A percentile compares a stretch with the other conserved stretches of the same genome.
These are phyloP conservation scores for Penicillium coprophilum DNA, from an alignment of 495 filamentous ascomycete species.

Conservation along the genomic window DNA sequence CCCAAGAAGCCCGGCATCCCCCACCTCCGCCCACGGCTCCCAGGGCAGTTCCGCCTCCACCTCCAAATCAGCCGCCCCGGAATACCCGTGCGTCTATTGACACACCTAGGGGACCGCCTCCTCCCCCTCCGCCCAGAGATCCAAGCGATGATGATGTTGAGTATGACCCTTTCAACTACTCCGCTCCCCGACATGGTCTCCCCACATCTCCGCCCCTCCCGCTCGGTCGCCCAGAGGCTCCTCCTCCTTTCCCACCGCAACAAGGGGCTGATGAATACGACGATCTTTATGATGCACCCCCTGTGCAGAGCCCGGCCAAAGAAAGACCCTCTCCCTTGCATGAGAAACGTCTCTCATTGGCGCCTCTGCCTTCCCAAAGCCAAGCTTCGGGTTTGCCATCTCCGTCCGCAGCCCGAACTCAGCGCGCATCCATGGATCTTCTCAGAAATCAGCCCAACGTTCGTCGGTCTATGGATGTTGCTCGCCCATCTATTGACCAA, in stretches of 20 bases:
- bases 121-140: constrained; percentile 47
- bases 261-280: constrained; percentile 42
- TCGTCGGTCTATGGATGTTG: constrained; percentile 72
- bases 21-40: constrained; percentile 60
- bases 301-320: constrained; percentile 45
- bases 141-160: constrained; percentile 62
- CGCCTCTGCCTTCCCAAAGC: constrained; percentile 31
- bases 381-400: constrained; percentile 44
- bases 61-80: constrained; percentile 50
- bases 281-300: constrained; percentile 54
- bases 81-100: constrained; percentile 58
- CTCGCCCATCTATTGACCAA: constrained; percentile 65
- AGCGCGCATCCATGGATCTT: constrained; percentile 70
- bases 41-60: constrained; percentile 54
- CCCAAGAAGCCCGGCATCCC: constrained; percentile 51
- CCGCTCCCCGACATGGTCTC: constrained; percentile 45
- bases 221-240: constrained; percentile 28
- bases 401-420: constrained; percentile 43
- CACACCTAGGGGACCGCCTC: constrained; percentile 68
- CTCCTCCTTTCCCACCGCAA: constrained; percentile 34
- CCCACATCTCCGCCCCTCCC: constrained; percentile 24
- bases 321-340: constrained; percentile 46
- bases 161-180: constrained; percentile 73
- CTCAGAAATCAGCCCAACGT: constrained; percentile 48
- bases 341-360: constrained; percentile 31